These are phyloP conservation scores for Allium sativum DNA, from an alignment of 106 monocot species.

Conservation along the genomic window DNA sequence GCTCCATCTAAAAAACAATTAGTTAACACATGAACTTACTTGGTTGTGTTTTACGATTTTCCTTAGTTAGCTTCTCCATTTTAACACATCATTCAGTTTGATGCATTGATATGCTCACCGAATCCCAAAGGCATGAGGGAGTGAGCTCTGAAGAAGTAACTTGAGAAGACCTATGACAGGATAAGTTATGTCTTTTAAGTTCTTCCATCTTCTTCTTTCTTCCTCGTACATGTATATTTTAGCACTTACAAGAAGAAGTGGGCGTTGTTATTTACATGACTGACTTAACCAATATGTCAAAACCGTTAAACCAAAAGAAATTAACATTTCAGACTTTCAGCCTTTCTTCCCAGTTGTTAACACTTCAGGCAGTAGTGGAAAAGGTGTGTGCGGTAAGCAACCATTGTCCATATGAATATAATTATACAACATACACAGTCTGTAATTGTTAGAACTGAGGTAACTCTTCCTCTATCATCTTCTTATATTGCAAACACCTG, in stretches of 20 bases:
- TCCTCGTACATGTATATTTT: not conserved
- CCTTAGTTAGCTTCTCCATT: not conserved
- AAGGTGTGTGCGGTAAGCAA: slow-evolving; percentile 44
- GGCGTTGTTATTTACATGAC: too few relatives aligned
- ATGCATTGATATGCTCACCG: slow-evolving; percentile 70
- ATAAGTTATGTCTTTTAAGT: slow-evolving; percentile 44
- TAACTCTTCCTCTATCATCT: too few relatives aligned
- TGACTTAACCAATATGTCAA: not conserved
- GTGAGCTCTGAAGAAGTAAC: slow-evolving; percentile 58
- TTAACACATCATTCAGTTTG: slow-evolving; percentile 43
- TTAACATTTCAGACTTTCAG: slow-evolving; percentile 12
- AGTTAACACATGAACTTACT: not conserved
- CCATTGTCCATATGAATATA: not conserved
- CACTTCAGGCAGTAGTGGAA: slow-evolving; percentile 16
- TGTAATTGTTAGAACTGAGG: not conserved
- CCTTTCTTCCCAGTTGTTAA: slow-evolving; percentile 33
- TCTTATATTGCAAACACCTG: too few relatives aligned
- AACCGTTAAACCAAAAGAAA: not conserved
- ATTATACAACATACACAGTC: not conserved
- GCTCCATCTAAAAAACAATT: too few relatives aligned
- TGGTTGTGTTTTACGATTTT: slow-evolving; percentile 5
- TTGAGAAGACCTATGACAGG: slow-evolving; percentile 55
- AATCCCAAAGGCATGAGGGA: slow-evolving; percentile 90
- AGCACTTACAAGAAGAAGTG: too few relatives aligned
- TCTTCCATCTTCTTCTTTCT: not conserved